Conservation (phyloP, 1,139 yeast genomes). For the Kurtzmaniella quercitrusa region DNA sequence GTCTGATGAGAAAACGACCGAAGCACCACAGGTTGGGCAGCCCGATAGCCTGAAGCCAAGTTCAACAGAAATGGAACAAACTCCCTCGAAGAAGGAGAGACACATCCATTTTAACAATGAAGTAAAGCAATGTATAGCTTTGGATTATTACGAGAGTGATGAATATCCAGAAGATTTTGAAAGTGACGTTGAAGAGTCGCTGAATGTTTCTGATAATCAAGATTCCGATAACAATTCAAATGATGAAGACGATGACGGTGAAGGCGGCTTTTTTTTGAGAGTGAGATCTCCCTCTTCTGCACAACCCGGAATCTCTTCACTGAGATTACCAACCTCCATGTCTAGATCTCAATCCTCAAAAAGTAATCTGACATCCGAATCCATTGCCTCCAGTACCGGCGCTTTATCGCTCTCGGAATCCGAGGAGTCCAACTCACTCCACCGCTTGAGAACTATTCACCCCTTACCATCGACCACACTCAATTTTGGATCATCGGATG, state of each 20-base stretch:
- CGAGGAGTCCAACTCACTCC: background rate
- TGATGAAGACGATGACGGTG: slow-evolving; percentile 50
- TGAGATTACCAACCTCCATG: slow-evolving; percentile 3
- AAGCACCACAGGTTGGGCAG: background rate
- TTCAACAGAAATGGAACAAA: background rate
- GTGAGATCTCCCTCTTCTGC: slow-evolving; percentile 46
- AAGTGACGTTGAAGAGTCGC: slow-evolving; percentile 16
- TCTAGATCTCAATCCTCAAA: background rate
- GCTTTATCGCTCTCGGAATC: slow-evolving; percentile 11
- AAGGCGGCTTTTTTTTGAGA: slow-evolving; percentile 66
- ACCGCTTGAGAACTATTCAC: slow-evolving; percentile 56
- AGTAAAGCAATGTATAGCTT: slow-evolving; percentile 87
- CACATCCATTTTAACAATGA: slow-evolving; percentile 89
- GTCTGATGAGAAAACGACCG: background rate
- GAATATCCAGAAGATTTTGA: slow-evolving; percentile 21
- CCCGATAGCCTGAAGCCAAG: background rate
- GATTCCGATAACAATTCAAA: slow-evolving; percentile 16
- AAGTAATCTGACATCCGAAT: slow-evolving; percentile 13
- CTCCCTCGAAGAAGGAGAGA: slow-evolving; percentile 33
- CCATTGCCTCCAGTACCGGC: slow-evolving; percentile 23
- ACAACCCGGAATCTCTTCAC: slow-evolving; percentile 14
- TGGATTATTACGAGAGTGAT: slow-evolving; percentile 41
- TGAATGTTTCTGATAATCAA: slow-evolving; percentile 12
- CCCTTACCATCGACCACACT: slow-evolving; percentile 77
- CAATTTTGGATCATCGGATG: slow-evolving; percentile 75